Base-by-base conservation (phyloP, 1,139 yeast species). In the Debaryomyces sp. region DNA sequence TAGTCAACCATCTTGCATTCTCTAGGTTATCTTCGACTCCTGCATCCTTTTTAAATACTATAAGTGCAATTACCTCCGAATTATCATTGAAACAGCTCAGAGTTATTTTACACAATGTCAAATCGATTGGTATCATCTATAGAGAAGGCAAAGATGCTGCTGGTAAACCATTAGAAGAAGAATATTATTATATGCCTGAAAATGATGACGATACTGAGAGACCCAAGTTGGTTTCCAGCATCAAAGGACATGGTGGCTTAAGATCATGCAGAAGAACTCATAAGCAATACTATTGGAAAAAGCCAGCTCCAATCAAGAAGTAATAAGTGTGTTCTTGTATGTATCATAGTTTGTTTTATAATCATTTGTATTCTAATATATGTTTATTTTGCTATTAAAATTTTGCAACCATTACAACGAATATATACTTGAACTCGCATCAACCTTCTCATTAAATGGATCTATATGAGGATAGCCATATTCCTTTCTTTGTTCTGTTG, bases 71-170 rank as follows among this genome's bases (percentile, higher is more conserved):
- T 12, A 77, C 78, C 6, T 72, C 77, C 21, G 67, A 65, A 38
- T 70, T 78, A 54, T 64, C 77, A 29, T 75, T 73, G 51, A 66
- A 63, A 34, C 84, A 84, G 59, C 67, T 82, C 30, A 76, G 86
- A 54, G 74, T 80, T 4, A 69, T 87, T 21, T 73, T 78, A 49
- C 71, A 75, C 49, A 66, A 71, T 46, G 70, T 81, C 34, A 57
- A 64, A 6, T 86, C 95, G 58, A 80, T 92, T 49, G 98, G 98
- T 12, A 85, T 88, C 9, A 91, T 94, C 53, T 81, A 84, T 59
- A 85, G 98, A 65, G 78, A 81, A 52, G 98, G 98, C 45, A 92
- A 90, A 65, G 98, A 94, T 68, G 97, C 98, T 4, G 96, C 97
- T 2, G 98, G 98, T 12, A 89, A 90, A 65, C 90, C 90, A 5